Conservation (phyloP, 768 basidiomycete genomes). For the Gloeostereum incarnatum region DNA sequence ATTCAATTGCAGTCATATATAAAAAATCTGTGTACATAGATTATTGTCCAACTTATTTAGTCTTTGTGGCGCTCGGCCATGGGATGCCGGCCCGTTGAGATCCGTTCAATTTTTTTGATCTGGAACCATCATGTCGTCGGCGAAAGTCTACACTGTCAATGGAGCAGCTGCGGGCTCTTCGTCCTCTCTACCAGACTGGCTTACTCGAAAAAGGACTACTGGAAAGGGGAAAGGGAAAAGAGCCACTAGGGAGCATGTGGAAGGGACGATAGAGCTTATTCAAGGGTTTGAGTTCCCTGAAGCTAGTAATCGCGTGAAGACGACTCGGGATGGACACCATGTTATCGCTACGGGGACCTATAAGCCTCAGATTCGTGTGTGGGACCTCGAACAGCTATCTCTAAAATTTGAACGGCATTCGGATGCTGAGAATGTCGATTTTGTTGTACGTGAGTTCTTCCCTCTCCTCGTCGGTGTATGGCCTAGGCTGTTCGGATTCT, state of each 20-base stretch:
- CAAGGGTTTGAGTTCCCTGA: conserved; percentile 98
- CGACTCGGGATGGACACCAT: conserved; percentile 88
- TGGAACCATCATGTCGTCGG: too few species aligned
- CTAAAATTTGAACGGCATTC: conserved; percentile 95
- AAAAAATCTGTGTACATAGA: too few species aligned
- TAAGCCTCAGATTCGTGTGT: conserved; percentile 95
- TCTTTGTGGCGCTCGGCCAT: too few species aligned
- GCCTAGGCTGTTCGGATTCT: conserved; percentile 2
- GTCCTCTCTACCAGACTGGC: conserved; percentile 92
- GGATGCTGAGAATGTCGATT: conserved; percentile 96
- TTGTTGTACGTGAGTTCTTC: conserved; percentile 72
- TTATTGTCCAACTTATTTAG: too few species aligned
- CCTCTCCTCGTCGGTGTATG: too few species aligned
- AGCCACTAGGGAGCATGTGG: conserved; percentile 59
- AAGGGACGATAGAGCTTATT: conserved; percentile 83
- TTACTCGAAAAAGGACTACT: conserved; percentile 59
- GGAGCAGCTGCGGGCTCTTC: conserved; percentile 83
- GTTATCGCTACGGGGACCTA: conserved; percentile 93
- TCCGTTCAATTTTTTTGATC: too few species aligned
- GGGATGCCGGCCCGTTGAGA: too few species aligned
- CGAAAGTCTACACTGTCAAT: conserved; percentile 96
- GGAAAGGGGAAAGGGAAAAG: conserved; percentile 60
- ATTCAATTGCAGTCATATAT: too few species aligned
- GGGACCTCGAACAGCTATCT: conserved; percentile 88
- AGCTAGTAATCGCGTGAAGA: conserved; percentile 85